These are phyloP conservation scores for Lachnellula arida DNA, from an alignment of 2,329 filamentous ascomycete species.

Conservation along the genomic window DNA sequence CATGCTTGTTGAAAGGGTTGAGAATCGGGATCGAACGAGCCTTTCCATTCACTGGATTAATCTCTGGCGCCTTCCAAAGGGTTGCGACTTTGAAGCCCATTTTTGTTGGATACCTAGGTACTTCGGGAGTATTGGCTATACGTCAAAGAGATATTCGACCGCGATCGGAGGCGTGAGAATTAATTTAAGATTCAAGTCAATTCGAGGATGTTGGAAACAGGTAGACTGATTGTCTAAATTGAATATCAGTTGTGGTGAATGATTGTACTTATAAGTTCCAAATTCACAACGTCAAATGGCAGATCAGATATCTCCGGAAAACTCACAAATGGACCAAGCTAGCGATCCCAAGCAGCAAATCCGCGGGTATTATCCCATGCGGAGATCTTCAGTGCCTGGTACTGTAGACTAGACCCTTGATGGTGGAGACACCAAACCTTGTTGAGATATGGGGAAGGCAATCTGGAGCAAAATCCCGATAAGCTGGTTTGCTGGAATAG, in stretches of 20 bases:
- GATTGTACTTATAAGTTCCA: constrained; percentile 16
- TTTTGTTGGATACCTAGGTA: neutral
- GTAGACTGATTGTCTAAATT: neutral
- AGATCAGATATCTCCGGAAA: constrained; percentile 19
- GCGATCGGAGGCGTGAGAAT: neutral
- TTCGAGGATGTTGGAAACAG: neutral
- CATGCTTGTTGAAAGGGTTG: constrained; percentile 75
- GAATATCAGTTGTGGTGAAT: neutral
- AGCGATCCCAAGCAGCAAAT: constrained; percentile 11
- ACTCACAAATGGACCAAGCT: constrained; percentile 1
- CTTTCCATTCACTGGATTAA: constrained; percentile 78
- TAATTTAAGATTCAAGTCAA: neutral
- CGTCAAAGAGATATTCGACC: neutral
- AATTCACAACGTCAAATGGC: constrained; percentile 19
- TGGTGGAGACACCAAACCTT: neutral
- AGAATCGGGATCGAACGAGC: constrained; percentile 74
- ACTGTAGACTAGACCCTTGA: neutral
- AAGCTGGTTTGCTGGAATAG: neutral
- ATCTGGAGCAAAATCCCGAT: neutral
- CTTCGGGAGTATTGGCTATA: neutral
- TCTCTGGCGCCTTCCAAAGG: constrained; percentile 28
- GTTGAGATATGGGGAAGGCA: neutral
- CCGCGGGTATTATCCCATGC: constrained; percentile 15
- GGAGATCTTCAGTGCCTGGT: constrained; percentile 13
- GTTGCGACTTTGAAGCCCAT: constrained; percentile 25